These are phyloP conservation scores for Debaryomyces tyrocola DNA, from an alignment of 805 yeast genomes.

Conservation along the genomic window DNA sequence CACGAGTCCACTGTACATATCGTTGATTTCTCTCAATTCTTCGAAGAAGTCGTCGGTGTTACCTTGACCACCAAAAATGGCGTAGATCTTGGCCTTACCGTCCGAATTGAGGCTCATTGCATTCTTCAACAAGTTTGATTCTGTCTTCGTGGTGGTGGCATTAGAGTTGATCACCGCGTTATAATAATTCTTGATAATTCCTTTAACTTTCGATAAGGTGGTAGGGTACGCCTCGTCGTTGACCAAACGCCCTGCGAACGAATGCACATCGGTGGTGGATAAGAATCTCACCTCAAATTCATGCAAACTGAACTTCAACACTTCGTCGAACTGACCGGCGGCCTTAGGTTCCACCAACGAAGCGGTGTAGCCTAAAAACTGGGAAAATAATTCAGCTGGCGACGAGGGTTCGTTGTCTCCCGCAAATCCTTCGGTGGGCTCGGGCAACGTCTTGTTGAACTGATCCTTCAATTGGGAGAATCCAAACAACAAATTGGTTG, in stretches of 20 bases:
- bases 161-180: constrained; percentile 32
- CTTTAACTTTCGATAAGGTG: constrained; percentile 66
- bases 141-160: constrained; percentile 20
- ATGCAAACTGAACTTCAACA: constrained; percentile 64
- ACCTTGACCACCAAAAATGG: constrained; percentile 99
- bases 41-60: constrained; percentile 96
- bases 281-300: constrained; percentile 87
- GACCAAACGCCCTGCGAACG: constrained; percentile 74
- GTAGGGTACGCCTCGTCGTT: constrained; percentile 57
- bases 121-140: constrained; percentile 59
- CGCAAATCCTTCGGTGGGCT: constrained; percentile 79
- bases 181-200: constrained; percentile 77
- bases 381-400: constrained; percentile 79
- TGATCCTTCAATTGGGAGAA: constrained; percentile 88
- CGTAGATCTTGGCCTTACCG: constrained; percentile 57
- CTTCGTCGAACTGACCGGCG: constrained; percentile 64
- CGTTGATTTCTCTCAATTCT: constrained; percentile 84
- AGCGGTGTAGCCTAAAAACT: constrained; percentile 76
- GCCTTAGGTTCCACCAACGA: constrained; percentile 42
- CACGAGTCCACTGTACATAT: constrained; percentile 73
- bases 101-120: constrained; percentile 44
- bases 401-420: constrained; percentile 87
- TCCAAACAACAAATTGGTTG: constrained; percentile 73
- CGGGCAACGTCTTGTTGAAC: constrained; percentile 75
- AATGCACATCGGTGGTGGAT: constrained; percentile 69